A percentile compares a stretch with the other conserved stretches of the same genome.
Conservation (phyloP, 2,329 filamentous ascomycete genomes). For the Zopfia rhizophila region DNA sequence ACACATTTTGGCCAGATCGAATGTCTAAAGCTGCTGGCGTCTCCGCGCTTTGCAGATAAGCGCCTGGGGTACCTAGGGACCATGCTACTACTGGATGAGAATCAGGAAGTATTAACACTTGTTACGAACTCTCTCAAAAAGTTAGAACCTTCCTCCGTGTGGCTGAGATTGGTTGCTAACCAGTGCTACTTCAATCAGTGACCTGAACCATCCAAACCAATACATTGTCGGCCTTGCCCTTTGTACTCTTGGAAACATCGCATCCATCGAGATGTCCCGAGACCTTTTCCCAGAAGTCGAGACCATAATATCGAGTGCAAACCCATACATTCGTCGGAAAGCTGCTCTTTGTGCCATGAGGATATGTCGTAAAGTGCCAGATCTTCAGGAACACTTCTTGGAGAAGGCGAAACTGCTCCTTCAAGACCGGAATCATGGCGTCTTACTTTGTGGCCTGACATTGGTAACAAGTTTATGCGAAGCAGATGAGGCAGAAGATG, state of each 20-base stretch:
- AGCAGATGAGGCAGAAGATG: conserved; percentile 90
- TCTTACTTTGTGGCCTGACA: conserved; percentile 90
- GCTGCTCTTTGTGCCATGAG: conserved; percentile 99
- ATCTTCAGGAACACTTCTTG: conserved; percentile 95
- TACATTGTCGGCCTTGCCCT: conserved; percentile 97
- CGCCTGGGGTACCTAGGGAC: conserved; percentile 94
- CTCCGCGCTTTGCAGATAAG: conserved; percentile 97
- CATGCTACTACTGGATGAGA: conserved; percentile 95
- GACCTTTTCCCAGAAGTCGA: conserved; percentile 98
- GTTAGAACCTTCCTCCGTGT: conserved; percentile 64
- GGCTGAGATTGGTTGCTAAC: conserved; percentile 19
- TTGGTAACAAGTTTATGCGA: conserved; percentile 93
- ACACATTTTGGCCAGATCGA: conserved; percentile 99
- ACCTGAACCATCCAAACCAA: conserved; percentile 96
- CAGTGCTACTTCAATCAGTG: conserved; percentile 64
- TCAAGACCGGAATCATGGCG: conserved; percentile 94
- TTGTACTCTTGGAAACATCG: conserved; percentile 96
- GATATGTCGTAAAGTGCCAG: conserved; percentile 97
- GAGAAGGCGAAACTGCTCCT: conserved; percentile 91
- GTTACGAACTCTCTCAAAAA: conserved; percentile 99
- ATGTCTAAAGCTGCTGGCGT: conserved; percentile 96
- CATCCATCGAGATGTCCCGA: conserved; percentile 97
- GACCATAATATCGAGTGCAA: conserved; percentile 87
- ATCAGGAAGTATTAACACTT: conserved; percentile 95
- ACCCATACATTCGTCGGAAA: conserved; percentile 98